These are phyloP conservation scores for Penicillium sp. DNA, from an alignment of 2,329 filamentous ascomycete genomes.

Conservation along the genomic window DNA sequence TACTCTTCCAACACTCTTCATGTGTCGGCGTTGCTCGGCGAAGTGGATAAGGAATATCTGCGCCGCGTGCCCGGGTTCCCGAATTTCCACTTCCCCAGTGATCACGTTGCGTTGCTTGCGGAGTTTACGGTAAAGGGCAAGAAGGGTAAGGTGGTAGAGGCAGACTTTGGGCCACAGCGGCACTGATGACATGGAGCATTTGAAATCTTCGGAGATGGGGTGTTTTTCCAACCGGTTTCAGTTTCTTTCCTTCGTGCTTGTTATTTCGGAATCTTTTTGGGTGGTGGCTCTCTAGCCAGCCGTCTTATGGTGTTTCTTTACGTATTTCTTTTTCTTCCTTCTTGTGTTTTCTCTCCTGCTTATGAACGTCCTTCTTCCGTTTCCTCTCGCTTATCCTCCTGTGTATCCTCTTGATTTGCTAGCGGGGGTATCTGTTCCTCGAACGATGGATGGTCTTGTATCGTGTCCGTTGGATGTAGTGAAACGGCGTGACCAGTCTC, in stretches of 20 bases:
- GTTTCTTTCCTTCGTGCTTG: slow-evolving; percentile 28
- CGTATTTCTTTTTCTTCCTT: slow-evolving; percentile 23
- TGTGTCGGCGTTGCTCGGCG: slow-evolving; percentile 78
- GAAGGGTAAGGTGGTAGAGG: slow-evolving; percentile 72
- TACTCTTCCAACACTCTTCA: slow-evolving; percentile 89
- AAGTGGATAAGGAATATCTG: slow-evolving; percentile 81
- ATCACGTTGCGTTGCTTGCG: slow-evolving; percentile 85
- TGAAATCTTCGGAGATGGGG: slow-evolving; percentile 40
- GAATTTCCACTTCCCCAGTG: slow-evolving; percentile 90
- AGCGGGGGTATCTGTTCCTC: slow-evolving; percentile 13
- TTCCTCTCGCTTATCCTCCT: slow-evolving; percentile 12
- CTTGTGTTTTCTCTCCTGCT: slow-evolving; percentile 20
- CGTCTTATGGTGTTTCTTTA: slow-evolving; percentile 30
- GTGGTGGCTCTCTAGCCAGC: slow-evolving; percentile 25
- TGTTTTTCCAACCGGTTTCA: slow-evolving; percentile 40
- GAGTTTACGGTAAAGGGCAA: slow-evolving; percentile 86
- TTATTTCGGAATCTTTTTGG: slow-evolving; percentile 45
- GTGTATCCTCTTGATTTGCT: slow-evolving; percentile 17
- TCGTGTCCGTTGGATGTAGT: slow-evolving; percentile 34
- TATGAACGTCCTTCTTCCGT: slow-evolving; percentile 26
- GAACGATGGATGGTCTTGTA: slow-evolving; percentile 5
- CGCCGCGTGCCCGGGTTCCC: slow-evolving; percentile 87
- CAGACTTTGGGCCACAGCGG: slow-evolving; percentile 59
- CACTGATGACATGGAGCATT: slow-evolving; percentile 40
- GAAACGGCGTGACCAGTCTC: slow-evolving; percentile 29